These are phyloP conservation scores for Sanghuangporus baumii DNA, from an alignment of 1,284 basidiomycete species.

Conservation along the genomic window DNA sequence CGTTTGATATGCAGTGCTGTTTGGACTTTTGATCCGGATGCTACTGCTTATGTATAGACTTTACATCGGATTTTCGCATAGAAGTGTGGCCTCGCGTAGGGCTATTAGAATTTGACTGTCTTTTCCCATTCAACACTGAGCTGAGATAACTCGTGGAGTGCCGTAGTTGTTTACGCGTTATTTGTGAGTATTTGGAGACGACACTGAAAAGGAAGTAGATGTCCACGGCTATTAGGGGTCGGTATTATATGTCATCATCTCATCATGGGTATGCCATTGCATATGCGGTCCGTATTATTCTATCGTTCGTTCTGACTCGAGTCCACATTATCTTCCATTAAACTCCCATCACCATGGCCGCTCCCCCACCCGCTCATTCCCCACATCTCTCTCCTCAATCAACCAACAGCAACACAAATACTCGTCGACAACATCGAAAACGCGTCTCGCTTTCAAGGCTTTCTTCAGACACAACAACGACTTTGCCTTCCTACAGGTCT, in stretches of 20 bases:
- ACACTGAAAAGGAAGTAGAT: neutral
- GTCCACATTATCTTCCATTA: neutral
- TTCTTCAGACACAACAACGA: constrained; percentile 63
- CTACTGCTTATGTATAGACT: neutral
- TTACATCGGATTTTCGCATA: neutral
- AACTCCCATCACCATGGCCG: neutral
- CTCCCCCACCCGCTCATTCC: constrained; percentile 14
- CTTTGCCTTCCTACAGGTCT: constrained; percentile 60
- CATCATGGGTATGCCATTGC: neutral
- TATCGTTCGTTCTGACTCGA: neutral
- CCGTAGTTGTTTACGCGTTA: too few relatives aligned
- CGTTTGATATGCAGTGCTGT: neutral
- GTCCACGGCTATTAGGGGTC: neutral
- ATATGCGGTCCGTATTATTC: neutral
- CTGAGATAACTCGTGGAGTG: too few relatives aligned
- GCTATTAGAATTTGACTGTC: neutral
- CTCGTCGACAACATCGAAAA: constrained; percentile 37
- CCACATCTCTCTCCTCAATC: neutral
- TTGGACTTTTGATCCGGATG: neutral
- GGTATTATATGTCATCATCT: neutral
- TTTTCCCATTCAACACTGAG: neutral
- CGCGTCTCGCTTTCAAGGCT: constrained; percentile 50
- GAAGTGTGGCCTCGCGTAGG: neutral
- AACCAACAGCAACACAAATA: neutral
- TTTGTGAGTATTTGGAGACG: neutral